Conservation (phyloP, 139 green algal genomes). For the Coccomyxa sp. region DNA sequence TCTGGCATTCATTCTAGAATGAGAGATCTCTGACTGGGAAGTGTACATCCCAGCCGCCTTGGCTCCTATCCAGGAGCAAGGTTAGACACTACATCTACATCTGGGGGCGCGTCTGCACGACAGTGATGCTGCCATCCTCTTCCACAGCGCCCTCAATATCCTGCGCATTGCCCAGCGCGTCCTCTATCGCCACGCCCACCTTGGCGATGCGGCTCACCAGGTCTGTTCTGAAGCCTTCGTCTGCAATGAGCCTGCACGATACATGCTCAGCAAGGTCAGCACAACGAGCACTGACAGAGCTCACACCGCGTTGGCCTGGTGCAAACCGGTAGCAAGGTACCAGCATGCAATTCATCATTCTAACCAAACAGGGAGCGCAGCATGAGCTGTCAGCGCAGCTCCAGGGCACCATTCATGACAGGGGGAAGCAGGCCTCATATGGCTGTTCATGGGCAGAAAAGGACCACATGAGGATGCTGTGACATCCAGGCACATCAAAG, state of each 20-base stretch:
- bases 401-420: too few species aligned
- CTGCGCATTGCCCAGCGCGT: slow-evolving; percentile 65
- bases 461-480: neutral
- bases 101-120: slow-evolving; percentile 96
- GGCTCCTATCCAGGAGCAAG: too few species aligned
- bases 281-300: too few species aligned
- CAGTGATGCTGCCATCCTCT: slow-evolving; percentile 73
- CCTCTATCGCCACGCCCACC: slow-evolving; percentile 78
- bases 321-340: neutral
- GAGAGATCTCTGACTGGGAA: too few species aligned
- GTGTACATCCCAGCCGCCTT: too few species aligned
- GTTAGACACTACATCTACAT: slow-evolving; percentile 44
- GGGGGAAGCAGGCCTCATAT: too few species aligned
- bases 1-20: too few species aligned
- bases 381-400: neutral
- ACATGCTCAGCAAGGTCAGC: too few species aligned
- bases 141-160: slow-evolving; percentile 95
- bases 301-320: neutral
- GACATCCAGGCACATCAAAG: too few species aligned
- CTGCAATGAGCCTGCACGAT: slow-evolving; percentile 54
- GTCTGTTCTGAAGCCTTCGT: slow-evolving; percentile 58
- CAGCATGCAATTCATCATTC: neutral
- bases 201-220: slow-evolving; percentile 57
- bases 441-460: neutral
- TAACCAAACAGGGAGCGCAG: neutral